phyloP scores from a whole-genome alignment of 257 asterid species.

The Solanum ossicruentum region DNA sequence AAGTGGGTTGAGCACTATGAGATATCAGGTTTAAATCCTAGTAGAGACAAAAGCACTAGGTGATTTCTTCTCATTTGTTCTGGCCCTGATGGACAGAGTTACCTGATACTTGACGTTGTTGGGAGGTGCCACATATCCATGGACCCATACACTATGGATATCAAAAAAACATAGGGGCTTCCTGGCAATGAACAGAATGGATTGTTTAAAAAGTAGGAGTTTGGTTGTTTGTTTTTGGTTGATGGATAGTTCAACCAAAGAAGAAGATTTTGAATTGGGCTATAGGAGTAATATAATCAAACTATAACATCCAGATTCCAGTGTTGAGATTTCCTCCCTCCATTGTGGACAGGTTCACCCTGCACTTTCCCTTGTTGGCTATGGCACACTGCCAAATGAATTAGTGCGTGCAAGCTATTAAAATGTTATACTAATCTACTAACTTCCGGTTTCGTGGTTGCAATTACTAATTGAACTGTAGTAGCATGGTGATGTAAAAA shows the following conservation, averaged over 20 bases:
- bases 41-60: not conserved
- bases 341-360: not conserved
- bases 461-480: not conserved
- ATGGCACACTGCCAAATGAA: not conserved
- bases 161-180: not conserved
- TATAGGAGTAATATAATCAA: not conserved
- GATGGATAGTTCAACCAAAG: not conserved
- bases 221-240: not conserved
- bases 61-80: not conserved
- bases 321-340: not conserved
- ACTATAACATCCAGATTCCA: not conserved
- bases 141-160: not conserved
- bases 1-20: not conserved
- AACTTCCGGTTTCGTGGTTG: not conserved
- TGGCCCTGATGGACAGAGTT: not conserved
- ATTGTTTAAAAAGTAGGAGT: not conserved
- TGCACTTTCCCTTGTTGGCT: not conserved
- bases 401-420: not conserved
- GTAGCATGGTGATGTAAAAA: not conserved
- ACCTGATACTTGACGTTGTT: not conserved
- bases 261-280: not conserved
- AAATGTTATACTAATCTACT: not conserved
- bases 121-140: not conserved
- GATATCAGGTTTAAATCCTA: not conserved
- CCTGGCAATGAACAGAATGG: not conserved